A percentile compares a stretch with the other conserved stretches of the same genome.
Evolutionary conservation across 768 basidiomycete species (phyloP).

Genomic region (Baorangia bicolor): DNA sequence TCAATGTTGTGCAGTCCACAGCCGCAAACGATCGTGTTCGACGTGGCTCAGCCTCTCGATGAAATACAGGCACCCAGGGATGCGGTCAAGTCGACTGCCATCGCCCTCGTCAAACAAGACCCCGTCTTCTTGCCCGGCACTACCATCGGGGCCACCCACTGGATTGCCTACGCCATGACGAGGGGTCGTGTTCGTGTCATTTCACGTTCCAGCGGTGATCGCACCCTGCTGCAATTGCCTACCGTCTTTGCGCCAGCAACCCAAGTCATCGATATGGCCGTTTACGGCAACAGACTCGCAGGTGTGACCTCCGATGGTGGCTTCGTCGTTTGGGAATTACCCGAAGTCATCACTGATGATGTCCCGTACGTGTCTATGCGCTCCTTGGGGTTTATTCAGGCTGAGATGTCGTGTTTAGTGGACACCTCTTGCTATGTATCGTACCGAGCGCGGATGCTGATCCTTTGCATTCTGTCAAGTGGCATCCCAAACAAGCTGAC

Average conservation of each 20-base stretch:
- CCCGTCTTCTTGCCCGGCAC: constrained; percentile 80
- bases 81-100: constrained; percentile 84
- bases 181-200: constrained; percentile 89
- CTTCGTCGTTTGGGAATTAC: constrained; percentile 86
- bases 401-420: constrained; percentile 41
- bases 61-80: constrained; percentile 77
- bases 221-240: constrained; percentile 79
- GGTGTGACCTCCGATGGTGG: constrained; percentile 88
- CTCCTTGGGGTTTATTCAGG: background rate
- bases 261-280: constrained; percentile 83
- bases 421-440: constrained; percentile 66
- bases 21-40: constrained; percentile 68
- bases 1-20: constrained; percentile 44
- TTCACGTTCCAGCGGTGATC: constrained; percentile 83
- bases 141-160: constrained; percentile 87
- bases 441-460: constrained; percentile 56
- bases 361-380: constrained; percentile 60
- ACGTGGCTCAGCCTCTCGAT: constrained; percentile 69
- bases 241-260: constrained; percentile 56
- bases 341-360: constrained; percentile 81
- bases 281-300: constrained; percentile 76
- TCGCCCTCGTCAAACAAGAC: constrained; percentile 85
- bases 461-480: constrained; percentile 78
- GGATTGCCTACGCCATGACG: constrained; percentile 93
- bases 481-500: constrained; percentile 83